These are phyloP conservation scores for Prosopis cineraria DNA, from an alignment of 306 rosid genomes.

Conservation along the genomic window DNA sequence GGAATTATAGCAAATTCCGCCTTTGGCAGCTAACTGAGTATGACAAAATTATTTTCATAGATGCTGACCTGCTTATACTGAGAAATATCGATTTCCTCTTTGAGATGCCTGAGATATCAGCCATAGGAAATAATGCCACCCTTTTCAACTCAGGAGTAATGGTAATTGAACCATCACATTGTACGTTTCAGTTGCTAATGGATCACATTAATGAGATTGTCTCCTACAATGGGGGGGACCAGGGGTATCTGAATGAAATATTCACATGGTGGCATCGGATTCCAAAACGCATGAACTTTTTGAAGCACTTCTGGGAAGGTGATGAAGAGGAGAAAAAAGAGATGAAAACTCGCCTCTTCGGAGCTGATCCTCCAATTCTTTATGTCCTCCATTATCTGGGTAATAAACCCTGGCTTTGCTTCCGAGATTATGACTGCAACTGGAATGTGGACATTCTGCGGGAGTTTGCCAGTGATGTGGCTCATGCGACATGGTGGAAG, in stretches of 20 bases:
- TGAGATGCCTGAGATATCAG: conserved; percentile 69
- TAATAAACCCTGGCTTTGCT: conserved; percentile 70
- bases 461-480: conserved; percentile 72
- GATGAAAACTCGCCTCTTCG: conserved; percentile 58
- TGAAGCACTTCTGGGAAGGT: conserved; percentile 77
- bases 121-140: conserved; percentile 64
- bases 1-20: conserved; percentile 22
- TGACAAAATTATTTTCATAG: conserved; percentile 69
- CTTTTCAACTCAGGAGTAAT: conserved; percentile 73
- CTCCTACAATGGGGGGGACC: conserved; percentile 75
- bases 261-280: conserved; percentile 80
- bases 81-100: conserved; percentile 69
- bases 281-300: conserved; percentile 69
- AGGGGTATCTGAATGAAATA: conserved; percentile 67
- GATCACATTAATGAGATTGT: conserved; percentile 63
- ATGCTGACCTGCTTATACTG: conserved; percentile 65
- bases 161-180: conserved; percentile 70
- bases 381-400: conserved; percentile 70
- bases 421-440: conserved; percentile 77
- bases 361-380: conserved; percentile 62
- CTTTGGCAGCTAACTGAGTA: conserved; percentile 39
- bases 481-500: conserved; percentile 67
- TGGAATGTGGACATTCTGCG: conserved; percentile 62
- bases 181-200: conserved; percentile 63
- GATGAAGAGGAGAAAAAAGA: conserved; percentile 57